Base-by-base conservation (phyloP, 2,329 filamentous ascomycete species). In the Alternaria longipes region DNA sequence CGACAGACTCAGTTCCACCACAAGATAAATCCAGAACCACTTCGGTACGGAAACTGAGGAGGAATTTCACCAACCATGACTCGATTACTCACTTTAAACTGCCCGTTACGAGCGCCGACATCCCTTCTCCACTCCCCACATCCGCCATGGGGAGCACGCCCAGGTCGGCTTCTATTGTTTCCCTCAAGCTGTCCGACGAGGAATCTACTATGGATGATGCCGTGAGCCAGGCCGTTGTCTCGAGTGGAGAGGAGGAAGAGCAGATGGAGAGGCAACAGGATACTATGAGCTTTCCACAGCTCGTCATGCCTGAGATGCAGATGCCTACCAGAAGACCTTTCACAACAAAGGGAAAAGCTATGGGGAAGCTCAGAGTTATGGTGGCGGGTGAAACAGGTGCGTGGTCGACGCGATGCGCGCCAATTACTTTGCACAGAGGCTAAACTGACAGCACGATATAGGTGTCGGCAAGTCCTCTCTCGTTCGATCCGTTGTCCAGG, bases 271-370 rank as follows among this genome's bases (percentile, higher is more conserved):
- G 65, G 26, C 69, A 68, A 54, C 59, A 64, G 45, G 84, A 83
- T 42, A 58, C 59, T 22, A 61, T 67, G n/a, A 65, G 73, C 64
- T 76, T 81, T 41, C 90, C 91, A 24, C 94, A 98, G 78, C 85
- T 99, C n/a, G 92, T 99, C 62, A 99, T 99, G 95, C 95, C 95
- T 5, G 97, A 93, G 74, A 90, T 99, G 71, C 89, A 88, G 63
- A 95, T 99, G 87, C 94, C 95, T 4, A 91, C 88, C 62, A 89
- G 95, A 51, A 86, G 93, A 53, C 94, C 94, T 0, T 98, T 98
- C 77, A 97, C 95, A 0, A 88, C 91, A n/a, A 86, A 87, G 47
- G 95, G 95, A 16, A 94, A 91, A 80, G 86, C 85, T 34, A 86
- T 98, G 76, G 94, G 94, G 1, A 90, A 92, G 70, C 83, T 98